phyloP scores from a whole-genome alignment of 2,329 filamentous ascomycete species.

The Huntiella bhutanensis region DNA sequence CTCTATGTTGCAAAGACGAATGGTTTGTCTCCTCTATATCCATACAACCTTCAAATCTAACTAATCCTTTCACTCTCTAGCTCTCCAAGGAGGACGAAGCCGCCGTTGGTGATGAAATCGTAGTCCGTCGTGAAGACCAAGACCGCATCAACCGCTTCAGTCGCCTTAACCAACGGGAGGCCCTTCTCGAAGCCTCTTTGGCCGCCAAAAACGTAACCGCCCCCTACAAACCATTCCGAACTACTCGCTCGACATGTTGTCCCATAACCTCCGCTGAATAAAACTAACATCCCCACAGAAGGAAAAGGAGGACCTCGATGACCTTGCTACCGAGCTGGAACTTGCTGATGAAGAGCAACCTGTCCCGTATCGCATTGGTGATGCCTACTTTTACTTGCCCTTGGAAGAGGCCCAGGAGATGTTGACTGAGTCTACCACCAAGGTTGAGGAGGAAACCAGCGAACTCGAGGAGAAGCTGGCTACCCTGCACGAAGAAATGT shows the following conservation, averaged over 20 bases:
- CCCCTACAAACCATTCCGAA: accelerated
- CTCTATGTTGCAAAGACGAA: constrained; percentile 38
- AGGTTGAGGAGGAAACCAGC: constrained; percentile 58
- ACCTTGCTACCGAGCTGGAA: constrained; percentile 78
- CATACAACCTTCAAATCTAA: neutral
- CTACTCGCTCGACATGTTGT: no score
- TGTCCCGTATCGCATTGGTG: constrained; percentile 93
- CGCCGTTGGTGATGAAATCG: constrained; percentile 58
- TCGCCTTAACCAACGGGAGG: constrained; percentile 73
- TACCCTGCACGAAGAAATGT: constrained; percentile 68
- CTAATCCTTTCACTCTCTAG: constrained; percentile 25
- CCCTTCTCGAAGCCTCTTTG: constrained; percentile 60
- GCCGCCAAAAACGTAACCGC: constrained; percentile 55
- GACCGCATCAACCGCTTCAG: constrained; percentile 99
- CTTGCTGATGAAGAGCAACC: constrained; percentile 88
- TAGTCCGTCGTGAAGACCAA: constrained; percentile 91
- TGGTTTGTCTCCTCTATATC: constrained; percentile 27
- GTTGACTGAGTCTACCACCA: constrained; percentile 49
- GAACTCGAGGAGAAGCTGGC: constrained; percentile 59
- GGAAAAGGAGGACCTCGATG: constrained; percentile 94
- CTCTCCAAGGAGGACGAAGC: constrained; percentile 88
- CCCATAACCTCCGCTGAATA: neutral
- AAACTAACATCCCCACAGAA: constrained; percentile 39
- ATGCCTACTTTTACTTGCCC: constrained; percentile 79
- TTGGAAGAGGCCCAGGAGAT: constrained; percentile 74